A percentile compares a stretch with the other conserved stretches of the same genome.
These are phyloP conservation scores for Sabuloglossum arenarium DNA, from an alignment of 495 filamentous ascomycete genomes.

Conservation along the genomic window DNA sequence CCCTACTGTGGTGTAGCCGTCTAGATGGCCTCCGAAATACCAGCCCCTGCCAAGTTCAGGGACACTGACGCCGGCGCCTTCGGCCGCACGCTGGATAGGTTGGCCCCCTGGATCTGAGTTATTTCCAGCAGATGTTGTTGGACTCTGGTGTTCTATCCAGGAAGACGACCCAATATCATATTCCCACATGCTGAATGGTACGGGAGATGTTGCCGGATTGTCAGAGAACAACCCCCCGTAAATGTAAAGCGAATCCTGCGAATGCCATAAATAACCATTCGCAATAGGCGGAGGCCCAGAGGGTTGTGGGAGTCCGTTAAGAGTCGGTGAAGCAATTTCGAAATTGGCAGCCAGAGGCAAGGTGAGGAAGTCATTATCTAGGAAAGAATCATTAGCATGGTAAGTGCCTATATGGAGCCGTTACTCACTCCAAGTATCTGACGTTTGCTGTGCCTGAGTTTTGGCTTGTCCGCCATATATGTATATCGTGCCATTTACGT, in stretches of 20 bases:
- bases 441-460: slow-evolving; percentile 26
- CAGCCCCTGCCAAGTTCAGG: slow-evolving; percentile 44
- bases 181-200: slow-evolving; percentile 38
- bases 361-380: slow-evolving; percentile 48
- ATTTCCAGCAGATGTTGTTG: slow-evolving; percentile 33
- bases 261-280: slow-evolving; percentile 52
- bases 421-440: slow-evolving; percentile 42
- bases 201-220: slow-evolving; percentile 27
- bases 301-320: slow-evolving; percentile 38
- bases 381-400: not conserved
- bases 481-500: slow-evolving; percentile 53
- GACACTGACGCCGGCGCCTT: slow-evolving; percentile 49
- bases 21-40: slow-evolving; percentile 60
- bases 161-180: slow-evolving; percentile 34
- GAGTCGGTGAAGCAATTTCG: slow-evolving; percentile 38
- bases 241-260: slow-evolving; percentile 40
- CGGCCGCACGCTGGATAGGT: slow-evolving; percentile 39
- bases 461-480: slow-evolving; percentile 51
- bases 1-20: slow-evolving; percentile 43
- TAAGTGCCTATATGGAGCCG: not conserved
- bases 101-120: slow-evolving; percentile 29
- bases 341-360: slow-evolving; percentile 45
- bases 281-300: slow-evolving; percentile 48
- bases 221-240: slow-evolving; percentile 56
- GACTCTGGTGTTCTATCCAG: slow-evolving; percentile 39